These are phyloP conservation scores for Glonium stellatum DNA, from an alignment of 495 filamentous ascomycete species.

Conservation along the genomic window DNA sequence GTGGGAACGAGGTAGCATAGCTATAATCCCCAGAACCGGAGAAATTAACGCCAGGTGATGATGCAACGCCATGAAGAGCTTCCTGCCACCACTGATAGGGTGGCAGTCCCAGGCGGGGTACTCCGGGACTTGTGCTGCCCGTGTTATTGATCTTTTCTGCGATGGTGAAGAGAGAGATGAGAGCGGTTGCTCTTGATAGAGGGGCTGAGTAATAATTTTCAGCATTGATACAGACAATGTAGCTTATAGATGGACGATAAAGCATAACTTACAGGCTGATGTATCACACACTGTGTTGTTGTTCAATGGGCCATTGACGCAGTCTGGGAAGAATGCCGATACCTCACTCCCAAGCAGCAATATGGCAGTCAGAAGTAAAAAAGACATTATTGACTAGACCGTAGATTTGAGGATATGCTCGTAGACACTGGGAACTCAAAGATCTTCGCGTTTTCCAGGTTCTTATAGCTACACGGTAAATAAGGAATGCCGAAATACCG, in stretches of 20 bases:
- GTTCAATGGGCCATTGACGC: slow-evolving; percentile 30
- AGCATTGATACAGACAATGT: not conserved
- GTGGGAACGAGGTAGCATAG: slow-evolving; percentile 57
- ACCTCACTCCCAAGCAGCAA: not conserved
- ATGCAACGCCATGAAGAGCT: slow-evolving; percentile 52
- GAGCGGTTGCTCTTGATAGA: slow-evolving; percentile 37
- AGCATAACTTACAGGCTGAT: slow-evolving; percentile 23
- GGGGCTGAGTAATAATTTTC: slow-evolving; percentile 20
- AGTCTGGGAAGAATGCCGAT: slow-evolving; percentile 29
- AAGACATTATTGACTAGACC: no score
- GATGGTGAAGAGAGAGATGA: slow-evolving; percentile 38
- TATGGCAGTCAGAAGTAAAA: no score
- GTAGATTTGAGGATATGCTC: no score
- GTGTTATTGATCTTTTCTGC: slow-evolving; percentile 55
- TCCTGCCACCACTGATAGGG: slow-evolving; percentile 49
- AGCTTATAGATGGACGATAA: not conserved
- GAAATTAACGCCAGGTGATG: slow-evolving; percentile 47
- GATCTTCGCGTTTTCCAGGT: no score
- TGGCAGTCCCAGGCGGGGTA: slow-evolving; percentile 51
- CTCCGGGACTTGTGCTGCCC: slow-evolving; percentile 47
- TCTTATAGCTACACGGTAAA: no score
- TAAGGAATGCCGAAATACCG: no score
- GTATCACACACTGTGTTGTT: slow-evolving; percentile 43
- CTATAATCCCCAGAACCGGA: slow-evolving; percentile 44
- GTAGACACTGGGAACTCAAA: no score